Evolutionary conservation across 2,329 filamentous ascomycete species (phyloP).

Genomic region (Leptographium lundbergii): DNA sequence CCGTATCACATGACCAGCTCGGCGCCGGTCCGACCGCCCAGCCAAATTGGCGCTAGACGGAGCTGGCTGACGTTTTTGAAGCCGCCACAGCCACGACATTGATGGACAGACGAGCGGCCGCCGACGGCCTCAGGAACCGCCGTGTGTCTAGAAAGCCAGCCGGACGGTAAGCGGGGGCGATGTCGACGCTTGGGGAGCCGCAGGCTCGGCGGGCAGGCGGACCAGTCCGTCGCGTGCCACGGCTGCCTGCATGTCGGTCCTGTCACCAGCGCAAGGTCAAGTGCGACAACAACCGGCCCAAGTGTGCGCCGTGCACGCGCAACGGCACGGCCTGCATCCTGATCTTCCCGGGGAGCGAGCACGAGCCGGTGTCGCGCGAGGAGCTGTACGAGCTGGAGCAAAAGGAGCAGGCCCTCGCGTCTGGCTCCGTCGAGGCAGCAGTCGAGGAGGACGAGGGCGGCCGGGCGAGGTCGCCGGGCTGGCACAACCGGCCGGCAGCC

Average conservation of each 20-base stretch:
- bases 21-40: neutral
- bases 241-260: conserved; percentile 8
- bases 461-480: neutral
- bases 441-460: neutral
- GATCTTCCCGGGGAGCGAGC: conserved; percentile 15
- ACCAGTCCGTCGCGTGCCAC: neutral
- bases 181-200: neutral
- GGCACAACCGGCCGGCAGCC: neutral
- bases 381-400: conserved; percentile 16
- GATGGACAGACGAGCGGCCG: neutral
- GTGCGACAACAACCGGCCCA: conserved; percentile 19
- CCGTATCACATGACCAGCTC: neutral
- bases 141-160: neutral
- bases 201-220: neutral
- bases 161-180: neutral
- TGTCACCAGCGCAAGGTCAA: conserved; percentile 8
- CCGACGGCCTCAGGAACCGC: neutral
- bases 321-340: conserved; percentile 15
- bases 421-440: neutral
- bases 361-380: conserved; percentile 13
- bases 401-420: conserved; percentile 5
- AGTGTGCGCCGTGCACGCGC: conserved; percentile 17
- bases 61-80: neutral
- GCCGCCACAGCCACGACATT: neutral
- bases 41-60: neutral